Evolutionary conservation across 805 yeast genomes (phyloP), one percentile per base, ranked within the genome.

Genomic region (Spathaspora boniae): DNA sequence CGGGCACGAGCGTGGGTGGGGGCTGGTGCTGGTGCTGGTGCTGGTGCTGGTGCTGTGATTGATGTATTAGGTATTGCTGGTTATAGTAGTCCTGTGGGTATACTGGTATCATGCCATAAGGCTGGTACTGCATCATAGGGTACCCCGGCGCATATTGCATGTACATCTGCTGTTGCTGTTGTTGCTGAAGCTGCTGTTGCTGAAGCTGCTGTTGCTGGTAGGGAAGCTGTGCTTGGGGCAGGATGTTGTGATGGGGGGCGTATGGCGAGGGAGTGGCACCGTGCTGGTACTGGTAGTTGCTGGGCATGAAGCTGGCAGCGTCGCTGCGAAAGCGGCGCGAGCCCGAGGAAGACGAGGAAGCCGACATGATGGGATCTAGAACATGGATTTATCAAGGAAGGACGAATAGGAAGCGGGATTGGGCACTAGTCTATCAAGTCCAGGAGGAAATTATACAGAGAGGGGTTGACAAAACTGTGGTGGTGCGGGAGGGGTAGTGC

Each of bases 321-420:
- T 61, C 67, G 26, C 60, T 57, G 46, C 67, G 64, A 47, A 62
- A 62, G 34, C 65, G 60, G 41, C 50, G 50, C 34, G 65, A 56
- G 6, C 65, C 64, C 26, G 58, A 40, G 33, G 46, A 50, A 15
- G 56, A 43, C 26, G 58, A 44, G 31, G 53, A 52, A 34, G 57
- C 46, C 35, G 58, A 44, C 39, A 22, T 22, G 12, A 22, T 22
- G 11, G 19, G 22, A 29, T 9, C 9, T 15, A 15, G 32, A 29
- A 11, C 25, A 15, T 9, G 26, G 32, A 9, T 29, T 7, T 11
- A 11, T n/a, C n/a, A n/a, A n/a, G n/a, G n/a, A n/a, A n/a, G n/a
- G n/a, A n/a, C n/a, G n/a, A n/a, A n/a, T n/a, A n/a, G n/a, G n/a
- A n/a, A n/a, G n/a, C n/a, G n/a, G n/a, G n/a, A n/a, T n/a, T n/a